A percentile compares a stretch with the other conserved stretches of the same genome.
Conservation (phyloP, 768 basidiomycete species). For the Phanerochaete sordida region DNA sequence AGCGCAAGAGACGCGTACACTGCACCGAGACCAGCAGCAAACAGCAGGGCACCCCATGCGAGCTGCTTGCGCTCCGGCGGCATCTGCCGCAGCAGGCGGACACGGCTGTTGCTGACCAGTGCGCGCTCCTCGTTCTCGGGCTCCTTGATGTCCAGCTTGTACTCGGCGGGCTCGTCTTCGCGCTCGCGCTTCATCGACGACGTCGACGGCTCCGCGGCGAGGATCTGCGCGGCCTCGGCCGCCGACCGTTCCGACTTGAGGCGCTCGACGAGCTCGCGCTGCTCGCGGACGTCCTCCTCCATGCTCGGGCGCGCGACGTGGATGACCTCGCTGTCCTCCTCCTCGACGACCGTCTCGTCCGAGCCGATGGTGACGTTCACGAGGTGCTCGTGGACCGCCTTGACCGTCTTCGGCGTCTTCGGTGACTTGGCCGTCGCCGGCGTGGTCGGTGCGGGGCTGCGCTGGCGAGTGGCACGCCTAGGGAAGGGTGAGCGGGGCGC, state of each 20-base stretch:
- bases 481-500: slow-evolving; percentile 22
- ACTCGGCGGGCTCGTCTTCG: slow-evolving; percentile 44
- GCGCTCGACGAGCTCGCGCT: slow-evolving; percentile 70
- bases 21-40: slow-evolving; percentile 79
- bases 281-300: slow-evolving; percentile 70
- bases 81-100: slow-evolving; percentile 45
- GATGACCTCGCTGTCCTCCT: slow-evolving; percentile 53
- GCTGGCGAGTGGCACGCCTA: slow-evolving; percentile 40
- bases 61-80: slow-evolving; percentile 70
- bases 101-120: slow-evolving; percentile 63
- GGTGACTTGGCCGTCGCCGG: slow-evolving; percentile 33
- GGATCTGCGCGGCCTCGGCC: slow-evolving; percentile 26
- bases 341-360: slow-evolving; percentile 65
- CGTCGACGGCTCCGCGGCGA: slow-evolving; percentile 26
- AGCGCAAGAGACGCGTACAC: slow-evolving; percentile 50
- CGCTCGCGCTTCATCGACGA: slow-evolving; percentile 44
- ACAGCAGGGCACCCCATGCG: slow-evolving; percentile 82
- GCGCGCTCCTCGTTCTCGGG: slow-evolving; percentile 52
- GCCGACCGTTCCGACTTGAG: slow-evolving; percentile 60
- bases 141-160: slow-evolving; percentile 67
- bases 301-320: slow-evolving; percentile 57
- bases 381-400: slow-evolving; percentile 31
- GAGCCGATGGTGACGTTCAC: slow-evolving; percentile 47
- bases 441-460: slow-evolving; percentile 31
- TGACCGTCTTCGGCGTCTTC: slow-evolving; percentile 30